Evolutionary conservation across 78 protist species (phyloP).

Genomic region (Dictyostelium capitatum): DNA sequence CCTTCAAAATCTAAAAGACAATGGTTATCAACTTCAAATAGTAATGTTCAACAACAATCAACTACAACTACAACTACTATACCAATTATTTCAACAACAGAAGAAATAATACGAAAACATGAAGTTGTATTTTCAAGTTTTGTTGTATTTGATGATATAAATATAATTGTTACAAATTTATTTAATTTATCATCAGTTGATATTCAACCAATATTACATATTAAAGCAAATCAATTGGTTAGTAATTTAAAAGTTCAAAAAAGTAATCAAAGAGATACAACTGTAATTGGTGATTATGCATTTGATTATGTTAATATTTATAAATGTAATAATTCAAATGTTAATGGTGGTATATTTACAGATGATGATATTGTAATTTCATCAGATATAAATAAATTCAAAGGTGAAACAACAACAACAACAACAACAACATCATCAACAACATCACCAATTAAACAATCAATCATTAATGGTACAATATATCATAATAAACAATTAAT

Average conservation of each 20-base stretch:
- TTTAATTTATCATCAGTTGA: not conserved
- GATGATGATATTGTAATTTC: not conserved
- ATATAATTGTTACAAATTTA: conserved; percentile 25
- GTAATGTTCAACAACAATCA: not conserved
- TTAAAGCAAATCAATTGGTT: conserved; percentile 7
- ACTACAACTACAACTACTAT: not conserved
- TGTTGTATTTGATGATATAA: conserved; percentile 2
- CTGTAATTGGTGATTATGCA: conserved; percentile 21
- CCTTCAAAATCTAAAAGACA: conserved; percentile 18
- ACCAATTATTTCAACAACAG: not conserved
- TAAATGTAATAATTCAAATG: not conserved
- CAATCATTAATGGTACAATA: conserved; percentile 27
- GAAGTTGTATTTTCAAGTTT: conserved; percentile 22
- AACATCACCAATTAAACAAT: conserved; percentile 10
- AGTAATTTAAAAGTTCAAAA: conserved; percentile 9
- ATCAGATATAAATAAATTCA: not conserved
- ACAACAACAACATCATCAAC: not conserved
- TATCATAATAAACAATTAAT: conserved; percentile 15
- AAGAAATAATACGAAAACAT: not conserved
- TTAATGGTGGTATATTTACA: not conserved
- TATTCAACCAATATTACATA: conserved; percentile 10
- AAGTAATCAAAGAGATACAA: conserved; percentile 25
- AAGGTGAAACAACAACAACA: no score
- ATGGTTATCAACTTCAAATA: conserved; percentile 18
- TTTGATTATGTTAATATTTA: not conserved